Evolutionary conservation across 108 stramenopile species (phyloP), one percentile per base, ranked within the genome.

Genomic region (Discostella stelligeroides): DNA sequence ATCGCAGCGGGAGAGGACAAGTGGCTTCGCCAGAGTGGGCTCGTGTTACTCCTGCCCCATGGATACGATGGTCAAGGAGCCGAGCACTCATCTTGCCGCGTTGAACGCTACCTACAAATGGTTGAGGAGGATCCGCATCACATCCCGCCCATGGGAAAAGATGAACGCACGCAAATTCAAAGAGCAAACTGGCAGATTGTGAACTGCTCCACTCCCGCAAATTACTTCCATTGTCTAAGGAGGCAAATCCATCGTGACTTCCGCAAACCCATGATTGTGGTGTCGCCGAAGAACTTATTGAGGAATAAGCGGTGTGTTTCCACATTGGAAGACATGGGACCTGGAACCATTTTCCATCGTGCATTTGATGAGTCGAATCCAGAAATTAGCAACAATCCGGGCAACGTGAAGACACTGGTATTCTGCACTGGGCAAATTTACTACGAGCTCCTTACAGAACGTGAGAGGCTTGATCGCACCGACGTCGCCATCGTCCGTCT

Each of bases 11-110:
- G 99, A 48, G 99, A 99, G 86, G 96, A 96, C 82, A 99, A 99
- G 85, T 99, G 99, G 99, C 66, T 94, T 54, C 95, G 99, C 66
- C 97, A 98, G 72, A 92, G 85, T 61, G 99, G 99, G 57, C 79
- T 99, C 42, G 92, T 92, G 4, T 65, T 99, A 83, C 76, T 99
- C 38, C 82, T 99, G 55, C 99, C 99, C 13, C 98, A 98, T 74
- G 99, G 99, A 14, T 98, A 97, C 84, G 97, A 98, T 78, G 99
- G 99, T 13, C 97, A 97, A 86, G 99, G 99, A 15, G 95, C 99
- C 20, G 99, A 99, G 70, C 99, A 99, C 80, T 95, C 93, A n/a
- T 88, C 87, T 65, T 98, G 97, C 84, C 95, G 99, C 45, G 55
- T 98, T 17, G 99, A 99, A 79, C 91, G 99, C 27, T 99, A 98